Conservation (phyloP, 2,329 filamentous ascomycete species). For the Aspergillus ruber region DNA sequence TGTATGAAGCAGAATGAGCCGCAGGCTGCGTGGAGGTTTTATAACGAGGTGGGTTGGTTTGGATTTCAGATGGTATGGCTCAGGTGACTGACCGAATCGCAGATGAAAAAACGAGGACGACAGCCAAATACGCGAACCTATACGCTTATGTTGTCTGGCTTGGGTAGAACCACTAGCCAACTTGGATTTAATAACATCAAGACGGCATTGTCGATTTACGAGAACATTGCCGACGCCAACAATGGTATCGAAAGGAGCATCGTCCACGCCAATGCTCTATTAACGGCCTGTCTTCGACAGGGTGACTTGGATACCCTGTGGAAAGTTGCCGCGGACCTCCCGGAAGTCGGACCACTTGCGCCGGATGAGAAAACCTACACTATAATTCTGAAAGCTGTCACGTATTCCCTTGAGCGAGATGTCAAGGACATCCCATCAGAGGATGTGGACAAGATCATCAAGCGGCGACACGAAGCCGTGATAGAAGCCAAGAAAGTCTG, state of each 20-base stretch:
- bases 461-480: constrained; percentile 41
- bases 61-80: neutral
- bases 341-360: constrained; percentile 54
- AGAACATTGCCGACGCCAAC: constrained; percentile 61
- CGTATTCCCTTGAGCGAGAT: constrained; percentile 37
- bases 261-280: constrained; percentile 81
- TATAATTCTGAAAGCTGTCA: constrained; percentile 72
- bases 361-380: constrained; percentile 72
- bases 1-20: constrained; percentile 57
- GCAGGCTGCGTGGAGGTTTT: constrained; percentile 67
- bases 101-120: constrained; percentile 94
- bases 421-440: constrained; percentile 24
- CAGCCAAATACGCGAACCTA: constrained; percentile 76
- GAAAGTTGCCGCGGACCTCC: constrained; percentile 65
- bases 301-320: constrained; percentile 75
- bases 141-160: constrained; percentile 72
- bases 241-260: constrained; percentile 63
- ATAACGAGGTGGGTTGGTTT: constrained; percentile 63
- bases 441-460: constrained; percentile 19
- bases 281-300: constrained; percentile 71
- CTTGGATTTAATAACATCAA: constrained; percentile 47
- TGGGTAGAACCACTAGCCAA: constrained; percentile 54
- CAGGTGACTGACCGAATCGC: constrained; percentile 1
- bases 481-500: constrained; percentile 68
- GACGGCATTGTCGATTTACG: constrained; percentile 69